Conservation (phyloP, 1,284 basidiomycete genomes). For the Neonothopanus nambi region DNA sequence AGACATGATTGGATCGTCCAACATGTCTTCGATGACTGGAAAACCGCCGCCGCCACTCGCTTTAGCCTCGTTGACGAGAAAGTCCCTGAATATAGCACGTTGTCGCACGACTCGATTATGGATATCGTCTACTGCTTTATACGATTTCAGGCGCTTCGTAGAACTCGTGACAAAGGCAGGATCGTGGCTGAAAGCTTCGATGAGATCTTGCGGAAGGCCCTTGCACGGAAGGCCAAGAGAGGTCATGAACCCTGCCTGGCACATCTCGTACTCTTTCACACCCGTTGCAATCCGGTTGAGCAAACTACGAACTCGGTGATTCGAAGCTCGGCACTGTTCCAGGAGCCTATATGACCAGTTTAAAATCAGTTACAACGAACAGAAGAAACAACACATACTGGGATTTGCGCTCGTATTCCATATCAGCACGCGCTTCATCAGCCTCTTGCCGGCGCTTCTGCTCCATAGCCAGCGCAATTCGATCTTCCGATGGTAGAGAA, state of each 20-base stretch:
- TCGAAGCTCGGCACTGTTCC: conserved; percentile 56
- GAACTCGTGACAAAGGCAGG: conserved; percentile 67
- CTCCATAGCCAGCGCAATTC: conserved; percentile 27
- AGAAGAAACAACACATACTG: conserved; percentile 43
- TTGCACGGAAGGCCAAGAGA: conserved; percentile 47
- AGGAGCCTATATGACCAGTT: conserved; percentile 36
- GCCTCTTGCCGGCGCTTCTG: conserved; percentile 40
- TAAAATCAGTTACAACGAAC: conserved; percentile 14
- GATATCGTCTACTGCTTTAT: conserved; percentile 74
- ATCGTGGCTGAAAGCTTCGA: conserved; percentile 74
- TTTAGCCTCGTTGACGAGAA: conserved; percentile 34
- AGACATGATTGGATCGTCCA: conserved; percentile 53
- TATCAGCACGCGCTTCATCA: conserved; percentile 48
- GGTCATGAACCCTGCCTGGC: conserved; percentile 50
- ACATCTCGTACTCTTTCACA: conserved; percentile 62
- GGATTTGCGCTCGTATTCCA: conserved; percentile 60
- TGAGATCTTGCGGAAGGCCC: conserved; percentile 58
- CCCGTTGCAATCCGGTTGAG: conserved; percentile 61
- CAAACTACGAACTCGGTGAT: conserved; percentile 62
- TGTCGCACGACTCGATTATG: conserved; percentile 59
- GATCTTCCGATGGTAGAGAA: conserved; percentile 30
- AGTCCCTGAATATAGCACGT: conserved; percentile 53
- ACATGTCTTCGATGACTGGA: conserved; percentile 39
- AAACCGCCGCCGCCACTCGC: conserved; percentile 8
- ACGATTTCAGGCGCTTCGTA: conserved; percentile 57